Conservation (phyloP, 139 green algal species). For the Picochlorum sp. region DNA sequence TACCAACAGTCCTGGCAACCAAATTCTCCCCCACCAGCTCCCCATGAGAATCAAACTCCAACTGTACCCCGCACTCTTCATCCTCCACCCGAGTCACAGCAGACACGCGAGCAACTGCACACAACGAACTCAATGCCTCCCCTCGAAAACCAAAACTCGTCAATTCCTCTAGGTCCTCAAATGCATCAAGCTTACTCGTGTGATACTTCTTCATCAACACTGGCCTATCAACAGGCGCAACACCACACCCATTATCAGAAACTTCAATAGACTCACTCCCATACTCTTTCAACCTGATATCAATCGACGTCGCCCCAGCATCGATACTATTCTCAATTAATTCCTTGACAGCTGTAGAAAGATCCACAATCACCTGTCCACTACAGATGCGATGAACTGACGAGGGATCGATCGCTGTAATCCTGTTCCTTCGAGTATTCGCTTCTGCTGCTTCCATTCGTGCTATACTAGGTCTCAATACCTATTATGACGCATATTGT, state of each 20-base stretch:
- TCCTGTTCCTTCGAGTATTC: conserved; percentile 11
- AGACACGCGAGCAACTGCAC: conserved; percentile 54
- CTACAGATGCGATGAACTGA: conserved; percentile 73
- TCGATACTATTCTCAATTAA: conserved; percentile 96
- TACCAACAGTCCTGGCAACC: conserved; percentile 66
- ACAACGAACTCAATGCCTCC: conserved; percentile 90
- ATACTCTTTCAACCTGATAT: conserved; percentile 82
- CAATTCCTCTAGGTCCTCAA: conserved; percentile 76
- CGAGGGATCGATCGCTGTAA: conserved; percentile 53
- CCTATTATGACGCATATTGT: too few relatives aligned
- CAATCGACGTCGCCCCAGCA: conserved; percentile 81
- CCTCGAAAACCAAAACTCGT: conserved; percentile 91
- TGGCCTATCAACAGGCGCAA: conserved; percentile 58
- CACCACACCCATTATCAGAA: conserved; percentile 84
- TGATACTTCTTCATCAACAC: conserved; percentile 86
- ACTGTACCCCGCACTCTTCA: conserved; percentile 35
- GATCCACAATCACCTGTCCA: conserved; percentile 86
- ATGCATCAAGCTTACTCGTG: conserved; percentile 86
- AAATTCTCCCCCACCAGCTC: conserved; percentile 18
- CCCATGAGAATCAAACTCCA: conserved; percentile 66
- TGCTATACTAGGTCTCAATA: too few relatives aligned
- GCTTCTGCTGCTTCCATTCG: not conserved
- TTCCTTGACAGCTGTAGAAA: conserved; percentile 83
- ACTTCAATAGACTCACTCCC: conserved; percentile 86
- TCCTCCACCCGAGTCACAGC: conserved; percentile 74